Conservation (phyloP, 371 early-diverging fungal species). For the Phascolomyces articulosus region DNA sequence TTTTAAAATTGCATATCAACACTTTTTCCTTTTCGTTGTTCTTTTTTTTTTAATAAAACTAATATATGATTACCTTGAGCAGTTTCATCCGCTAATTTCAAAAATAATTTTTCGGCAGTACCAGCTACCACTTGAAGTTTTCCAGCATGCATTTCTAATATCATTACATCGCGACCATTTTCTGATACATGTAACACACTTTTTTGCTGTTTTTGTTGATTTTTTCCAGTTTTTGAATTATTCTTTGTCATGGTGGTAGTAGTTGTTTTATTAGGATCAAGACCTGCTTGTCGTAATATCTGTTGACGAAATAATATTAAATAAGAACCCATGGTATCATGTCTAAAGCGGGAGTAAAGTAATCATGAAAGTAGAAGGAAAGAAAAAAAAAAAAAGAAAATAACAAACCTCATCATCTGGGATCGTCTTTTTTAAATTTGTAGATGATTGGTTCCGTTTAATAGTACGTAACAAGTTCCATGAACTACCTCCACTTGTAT, state of each 20-base stretch:
- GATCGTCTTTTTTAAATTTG: slow-evolving; percentile 7
- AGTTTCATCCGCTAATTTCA: slow-evolving; percentile 68
- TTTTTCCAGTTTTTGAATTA: neutral
- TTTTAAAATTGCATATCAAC: neutral
- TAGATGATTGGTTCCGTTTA: slow-evolving; percentile 15
- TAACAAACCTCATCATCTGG: neutral
- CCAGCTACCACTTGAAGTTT: slow-evolving; percentile 67
- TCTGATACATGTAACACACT: slow-evolving; percentile 47
- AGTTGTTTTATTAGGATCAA: slow-evolving; percentile 1
- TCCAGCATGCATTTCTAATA: slow-evolving; percentile 27
- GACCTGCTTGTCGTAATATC: slow-evolving; percentile 5
- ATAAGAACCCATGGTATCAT: neutral
- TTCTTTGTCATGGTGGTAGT: neutral
- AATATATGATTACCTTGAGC: slow-evolving; percentile 66
- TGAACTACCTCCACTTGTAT: neutral
- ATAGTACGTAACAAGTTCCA: slow-evolving; percentile 13
- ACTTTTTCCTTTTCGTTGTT: too few species aligned
- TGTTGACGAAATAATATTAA: neutral
- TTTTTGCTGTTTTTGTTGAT: neutral
- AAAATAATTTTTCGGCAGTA: slow-evolving; percentile 60
- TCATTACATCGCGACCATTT: slow-evolving; percentile 52
- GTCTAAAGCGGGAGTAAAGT: neutral
- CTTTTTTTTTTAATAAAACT: too few species aligned
- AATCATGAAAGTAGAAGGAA: neutral
- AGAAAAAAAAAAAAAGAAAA: neutral